phyloP scores from a whole-genome alignment of 306 rosid genomes.

The Citrullus amarus region DNA sequence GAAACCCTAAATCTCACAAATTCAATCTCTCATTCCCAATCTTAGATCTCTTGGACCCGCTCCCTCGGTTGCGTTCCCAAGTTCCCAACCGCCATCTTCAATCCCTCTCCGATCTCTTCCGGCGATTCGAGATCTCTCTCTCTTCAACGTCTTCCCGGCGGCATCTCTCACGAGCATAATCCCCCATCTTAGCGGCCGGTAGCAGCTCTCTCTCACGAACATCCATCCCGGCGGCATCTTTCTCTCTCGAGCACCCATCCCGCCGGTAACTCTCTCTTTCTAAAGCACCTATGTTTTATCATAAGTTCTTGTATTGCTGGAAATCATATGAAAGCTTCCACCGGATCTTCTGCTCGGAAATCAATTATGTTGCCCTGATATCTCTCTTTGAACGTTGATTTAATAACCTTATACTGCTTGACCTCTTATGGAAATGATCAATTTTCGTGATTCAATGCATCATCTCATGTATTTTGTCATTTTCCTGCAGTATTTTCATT shows the following conservation, averaged over 20 bases:
- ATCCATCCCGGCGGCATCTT: neutral
- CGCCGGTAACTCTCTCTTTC: neutral
- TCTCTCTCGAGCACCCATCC: neutral
- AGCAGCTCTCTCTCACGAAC: neutral
- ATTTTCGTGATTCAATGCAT: neutral
- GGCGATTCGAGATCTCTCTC: neutral
- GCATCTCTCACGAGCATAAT: neutral
- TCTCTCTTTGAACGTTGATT: neutral
- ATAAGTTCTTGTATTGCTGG: neutral
- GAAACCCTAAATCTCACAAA: constrained; percentile 3
- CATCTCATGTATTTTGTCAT: neutral
- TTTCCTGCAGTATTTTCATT: neutral
- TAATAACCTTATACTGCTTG: neutral
- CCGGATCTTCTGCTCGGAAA: neutral
- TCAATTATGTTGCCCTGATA: neutral
- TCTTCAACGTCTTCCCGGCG: neutral
- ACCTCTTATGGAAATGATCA: neutral
- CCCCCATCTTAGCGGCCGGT: neutral
- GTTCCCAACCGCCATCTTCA: neutral
- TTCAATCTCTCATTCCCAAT: neutral
- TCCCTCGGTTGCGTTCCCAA: neutral
- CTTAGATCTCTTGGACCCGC: neutral
- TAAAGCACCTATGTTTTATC: neutral
- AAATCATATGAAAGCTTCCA: neutral
- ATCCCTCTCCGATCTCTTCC: neutral